Conservation (phyloP, 129 eudicot species). For the Ambrosia trifida region DNA sequence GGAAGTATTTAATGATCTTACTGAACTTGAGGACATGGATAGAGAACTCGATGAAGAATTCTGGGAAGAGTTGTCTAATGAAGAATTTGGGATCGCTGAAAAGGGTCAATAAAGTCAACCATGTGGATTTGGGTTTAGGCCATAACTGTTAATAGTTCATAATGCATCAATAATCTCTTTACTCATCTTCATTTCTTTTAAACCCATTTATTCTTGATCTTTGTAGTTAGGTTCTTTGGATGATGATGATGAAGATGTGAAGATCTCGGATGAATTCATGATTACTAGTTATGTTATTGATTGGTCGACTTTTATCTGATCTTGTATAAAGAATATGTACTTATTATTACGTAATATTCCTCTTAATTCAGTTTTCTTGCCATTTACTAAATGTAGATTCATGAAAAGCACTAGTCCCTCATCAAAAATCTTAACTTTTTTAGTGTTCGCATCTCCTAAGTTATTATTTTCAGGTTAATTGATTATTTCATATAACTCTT, state of each 20-base stretch:
- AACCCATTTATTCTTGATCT: constrained; percentile 34
- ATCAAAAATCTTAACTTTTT: constrained; percentile 22
- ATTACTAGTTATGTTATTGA: constrained; percentile 36
- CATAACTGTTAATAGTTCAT: constrained; percentile 24
- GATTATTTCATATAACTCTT: constrained; percentile 32
- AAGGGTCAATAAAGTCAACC: constrained; percentile 25
- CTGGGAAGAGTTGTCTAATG: constrained; percentile 73
- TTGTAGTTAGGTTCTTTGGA: constrained; percentile 47
- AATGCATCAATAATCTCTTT: constrained; percentile 34
- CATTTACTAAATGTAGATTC: constrained; percentile 43
- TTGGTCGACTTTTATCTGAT: constrained; percentile 35
- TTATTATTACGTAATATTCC: constrained; percentile 4
- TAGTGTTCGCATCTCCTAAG: constrained; percentile 6
- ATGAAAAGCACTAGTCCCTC: constrained; percentile 25
- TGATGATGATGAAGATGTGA: constrained; percentile 44
- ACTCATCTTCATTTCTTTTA: constrained; percentile 29
- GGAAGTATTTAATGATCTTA: constrained; percentile 42
- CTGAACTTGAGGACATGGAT: constrained; percentile 44
- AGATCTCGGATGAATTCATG: constrained; percentile 38
- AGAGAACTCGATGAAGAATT: constrained; percentile 85
- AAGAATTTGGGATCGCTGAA: constrained; percentile 40
- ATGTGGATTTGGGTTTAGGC: constrained; percentile 50
- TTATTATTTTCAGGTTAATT: neutral
- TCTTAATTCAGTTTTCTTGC: constrained; percentile 32
- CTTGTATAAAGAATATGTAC: constrained; percentile 33